Percentiles rank a stretch among this genome's conserved stretches.
Conservation (phyloP, 768 basidiomycete genomes). For the Mycena rebaudengoi region DNA sequence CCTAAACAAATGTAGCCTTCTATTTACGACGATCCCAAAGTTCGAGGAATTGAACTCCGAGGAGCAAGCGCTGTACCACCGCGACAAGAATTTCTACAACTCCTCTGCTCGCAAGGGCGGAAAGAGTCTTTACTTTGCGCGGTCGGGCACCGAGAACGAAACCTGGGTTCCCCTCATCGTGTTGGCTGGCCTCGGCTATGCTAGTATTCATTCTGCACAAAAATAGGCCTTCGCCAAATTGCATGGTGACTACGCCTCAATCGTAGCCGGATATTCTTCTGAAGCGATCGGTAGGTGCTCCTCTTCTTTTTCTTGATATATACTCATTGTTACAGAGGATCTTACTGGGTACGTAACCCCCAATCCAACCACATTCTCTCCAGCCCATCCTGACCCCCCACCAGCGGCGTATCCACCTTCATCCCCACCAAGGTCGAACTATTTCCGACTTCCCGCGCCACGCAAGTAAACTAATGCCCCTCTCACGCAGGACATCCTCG, state of each 20-base stretch:
- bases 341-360: conserved; percentile 57
- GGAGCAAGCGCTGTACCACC: conserved; percentile 58
- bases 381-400: background rate
- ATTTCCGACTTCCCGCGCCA: background rate
- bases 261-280: conserved; percentile 46
- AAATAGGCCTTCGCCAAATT: conserved; percentile 58
- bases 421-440: conserved; percentile 48
- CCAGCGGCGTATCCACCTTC: conserved; percentile 55
- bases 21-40: conserved; percentile 58
- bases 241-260: conserved; percentile 53
- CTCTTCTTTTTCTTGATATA: background rate
- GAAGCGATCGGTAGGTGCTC: conserved; percentile 57
- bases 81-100: conserved; percentile 57
- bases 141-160: conserved; percentile 55
- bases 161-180: conserved; percentile 70
- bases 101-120: conserved; percentile 55
- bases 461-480: background rate
- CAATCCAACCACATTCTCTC: background rate
- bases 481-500: conserved; percentile 56
- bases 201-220: background rate
- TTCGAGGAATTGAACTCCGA: conserved; percentile 53
- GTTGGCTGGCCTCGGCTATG: conserved; percentile 38
- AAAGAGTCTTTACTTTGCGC: conserved; percentile 60
- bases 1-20: conserved; percentile 43
- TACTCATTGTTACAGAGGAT: conserved; percentile 46